Evolutionary conservation across 192 early-diverging fungal species (phyloP).

Genomic region (Umbelopsis isabellina): DNA sequence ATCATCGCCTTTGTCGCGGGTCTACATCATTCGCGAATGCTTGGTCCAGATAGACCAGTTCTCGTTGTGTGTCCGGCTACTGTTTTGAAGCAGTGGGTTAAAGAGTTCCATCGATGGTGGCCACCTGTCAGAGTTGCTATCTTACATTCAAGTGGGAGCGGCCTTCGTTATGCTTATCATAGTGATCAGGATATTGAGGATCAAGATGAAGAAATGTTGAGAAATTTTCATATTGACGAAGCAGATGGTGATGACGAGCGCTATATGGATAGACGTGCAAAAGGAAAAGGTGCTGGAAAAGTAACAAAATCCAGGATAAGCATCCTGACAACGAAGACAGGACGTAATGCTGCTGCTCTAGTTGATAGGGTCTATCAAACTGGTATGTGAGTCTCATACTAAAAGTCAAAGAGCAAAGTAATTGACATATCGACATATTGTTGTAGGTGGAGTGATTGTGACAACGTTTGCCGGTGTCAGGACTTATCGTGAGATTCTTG

Average conservation of each 20-base stretch:
- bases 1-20: conserved; percentile 83
- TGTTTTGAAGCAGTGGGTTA: conserved; percentile 80
- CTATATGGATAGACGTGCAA: conserved; percentile 29
- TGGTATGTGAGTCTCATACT: conserved; percentile 26
- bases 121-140: conserved; percentile 88
- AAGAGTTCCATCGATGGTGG: conserved; percentile 84
- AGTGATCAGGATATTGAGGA: conserved; percentile 36
- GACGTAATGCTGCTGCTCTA: conserved; percentile 47
- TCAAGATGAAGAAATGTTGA: conserved; percentile 23
- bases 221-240: conserved; percentile 31
- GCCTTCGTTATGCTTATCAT: conserved; percentile 48
- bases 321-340: conserved; percentile 33
- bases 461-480: conserved; percentile 88
- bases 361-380: conserved; percentile 46
- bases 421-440: background rate
- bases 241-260: conserved; percentile 37
- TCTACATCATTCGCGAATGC: conserved; percentile 70
- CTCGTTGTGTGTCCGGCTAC: conserved; percentile 81
- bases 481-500: conserved; percentile 66
- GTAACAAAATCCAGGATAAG: conserved; percentile 2
- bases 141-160: conserved; percentile 85
- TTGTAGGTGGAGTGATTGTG: conserved; percentile 77
- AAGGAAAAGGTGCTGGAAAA: conserved; percentile 16
- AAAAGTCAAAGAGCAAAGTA: no score
- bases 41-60: conserved; percentile 50